These are phyloP conservation scores for Phytopythium helicoides DNA, from an alignment of 352 stramenopile genomes.

Conservation along the genomic window DNA sequence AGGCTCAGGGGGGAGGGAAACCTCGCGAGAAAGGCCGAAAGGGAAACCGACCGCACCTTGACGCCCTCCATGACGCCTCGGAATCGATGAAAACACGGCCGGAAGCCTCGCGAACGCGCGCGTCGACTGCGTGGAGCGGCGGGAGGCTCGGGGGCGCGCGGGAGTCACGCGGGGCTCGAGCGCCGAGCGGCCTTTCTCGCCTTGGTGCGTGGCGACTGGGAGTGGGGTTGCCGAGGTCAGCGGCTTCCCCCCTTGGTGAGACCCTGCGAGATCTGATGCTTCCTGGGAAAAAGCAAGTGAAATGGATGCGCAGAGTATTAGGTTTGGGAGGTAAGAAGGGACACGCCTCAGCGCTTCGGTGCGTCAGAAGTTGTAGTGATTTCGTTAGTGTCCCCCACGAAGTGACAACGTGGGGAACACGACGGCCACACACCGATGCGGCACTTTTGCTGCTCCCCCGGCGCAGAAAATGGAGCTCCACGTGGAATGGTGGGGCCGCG, in stretches of 20 bases:
- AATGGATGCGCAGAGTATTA: too few species aligned
- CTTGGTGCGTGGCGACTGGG: background rate
- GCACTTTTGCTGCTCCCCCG: too few species aligned
- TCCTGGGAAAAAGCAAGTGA: background rate
- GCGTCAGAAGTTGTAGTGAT: too few species aligned
- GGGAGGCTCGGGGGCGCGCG: background rate
- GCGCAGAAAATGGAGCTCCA: too few species aligned
- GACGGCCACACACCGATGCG: too few species aligned
- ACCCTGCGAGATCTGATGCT: too few species aligned
- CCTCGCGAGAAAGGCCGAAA: background rate
- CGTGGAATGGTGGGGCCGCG: too few species aligned
- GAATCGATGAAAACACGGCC: background rate
- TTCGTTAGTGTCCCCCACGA: too few species aligned
- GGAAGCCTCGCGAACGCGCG: background rate
- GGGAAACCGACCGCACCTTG: conserved; percentile 28
- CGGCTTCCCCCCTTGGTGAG: background rate
- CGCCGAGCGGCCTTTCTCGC: background rate
- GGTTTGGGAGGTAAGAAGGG: too few species aligned
- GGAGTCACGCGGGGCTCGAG: background rate
- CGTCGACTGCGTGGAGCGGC: background rate
- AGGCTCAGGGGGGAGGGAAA: too few species aligned
- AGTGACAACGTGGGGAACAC: too few species aligned
- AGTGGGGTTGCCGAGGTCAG: background rate
- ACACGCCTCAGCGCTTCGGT: too few species aligned
- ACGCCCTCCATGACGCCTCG: conserved; percentile 46